Base-by-base conservation (phyloP, 345 rosid genomes). In the Anastatica hierochuntica region DNA sequence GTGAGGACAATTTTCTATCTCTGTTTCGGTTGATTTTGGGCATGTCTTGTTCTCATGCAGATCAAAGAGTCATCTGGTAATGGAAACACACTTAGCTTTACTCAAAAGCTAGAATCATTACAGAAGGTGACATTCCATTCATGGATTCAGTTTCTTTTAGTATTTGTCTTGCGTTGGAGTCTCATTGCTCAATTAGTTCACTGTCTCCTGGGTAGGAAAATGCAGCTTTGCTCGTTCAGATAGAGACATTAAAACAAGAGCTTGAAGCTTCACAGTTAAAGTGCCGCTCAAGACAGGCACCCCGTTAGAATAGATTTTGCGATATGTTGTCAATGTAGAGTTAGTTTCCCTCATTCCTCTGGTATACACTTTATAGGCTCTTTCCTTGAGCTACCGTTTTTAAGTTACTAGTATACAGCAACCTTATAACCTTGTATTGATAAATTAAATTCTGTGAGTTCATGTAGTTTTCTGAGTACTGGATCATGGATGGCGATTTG, bases 201-300 rank as follows among this genome's bases (percentile, higher is more conserved):
- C 34, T 70, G 36, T 46, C 50, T 36, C n/a, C 54, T 48, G 58
- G 2, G 20, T 77, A 85, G 90, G 88, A 72, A 72, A 85, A 80
- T 50, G 52, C 24, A 19, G 85, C 65, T 7, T 67, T 85, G 66
- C 69, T 75, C 15, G 47, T 38, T 40, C 71, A 67, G 43, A 49
- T 85, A 66, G 77, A 80, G 60, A 21, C 48, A 17, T 62, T 80
- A 49, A 80, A 76, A 36, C 53, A 60, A 26, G 85, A 74, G 58
- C 74, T 83, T 13, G 70, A 62, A 43, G 73, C 64, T 21, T 68
- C 61, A 50, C 74, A 69, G 43, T 58, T 72, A 58, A 86, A 69
- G 48, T 83, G 95, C 55, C 45, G 29, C 21, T 52, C 58, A 30
- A 30, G 38, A 38, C 37, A 50, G 43, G 21, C 49, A 38, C 60